Base-by-base conservation (phyloP, 805 yeast species). In the Grigorovia humatica region DNA sequence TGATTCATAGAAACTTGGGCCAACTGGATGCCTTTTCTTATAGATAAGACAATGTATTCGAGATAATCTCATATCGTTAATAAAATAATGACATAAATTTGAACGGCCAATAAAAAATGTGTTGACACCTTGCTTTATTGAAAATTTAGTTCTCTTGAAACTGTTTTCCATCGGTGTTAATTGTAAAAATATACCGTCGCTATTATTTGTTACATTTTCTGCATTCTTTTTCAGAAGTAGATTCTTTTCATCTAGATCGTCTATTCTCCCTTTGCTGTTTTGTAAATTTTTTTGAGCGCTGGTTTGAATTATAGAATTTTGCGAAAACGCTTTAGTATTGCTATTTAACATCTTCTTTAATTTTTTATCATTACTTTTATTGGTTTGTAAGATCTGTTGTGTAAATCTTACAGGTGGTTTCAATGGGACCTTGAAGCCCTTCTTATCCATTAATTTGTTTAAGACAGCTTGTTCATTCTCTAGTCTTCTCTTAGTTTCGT, bases 51-150 rank as follows among this genome's bases (percentile, higher is more conserved):
- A 89, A 67, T 93, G 98, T 1, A 83, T 74, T 56, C 88, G 86
- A 2, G 97, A 90, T 59, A 91, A 76, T 46, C 96, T 70, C 58
- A 77, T 84, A 57, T 90, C 96, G 35, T 77, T 71, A 17, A 87
- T 77, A 44, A 72, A 72, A 38, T 79, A 75, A 61, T 85, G 81
- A 54, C 86, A 78, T 2, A 74, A 78, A 19, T 74, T 78, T 20
- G 78, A 76, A 40, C 98, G 72, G 1, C 99, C 98, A 51, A 91
- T 76, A 51, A 82, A 74, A 63, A 81, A 83, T 9, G 81, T 80
- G 47, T 79, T 81, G 18, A 75, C 74, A 29, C 87, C 86, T 60
- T 84, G 89, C 38, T 80, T 76, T n/a, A 89, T 72, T 52, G 73
- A 71, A 7, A 87, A 73, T 2, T 79, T 76, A 12, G 71, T 69